Evolutionary conservation across 345 rosid species (phyloP), one percentile per base, ranked within the genome.

Genomic region (Orychophragmus violaceus): DNA sequence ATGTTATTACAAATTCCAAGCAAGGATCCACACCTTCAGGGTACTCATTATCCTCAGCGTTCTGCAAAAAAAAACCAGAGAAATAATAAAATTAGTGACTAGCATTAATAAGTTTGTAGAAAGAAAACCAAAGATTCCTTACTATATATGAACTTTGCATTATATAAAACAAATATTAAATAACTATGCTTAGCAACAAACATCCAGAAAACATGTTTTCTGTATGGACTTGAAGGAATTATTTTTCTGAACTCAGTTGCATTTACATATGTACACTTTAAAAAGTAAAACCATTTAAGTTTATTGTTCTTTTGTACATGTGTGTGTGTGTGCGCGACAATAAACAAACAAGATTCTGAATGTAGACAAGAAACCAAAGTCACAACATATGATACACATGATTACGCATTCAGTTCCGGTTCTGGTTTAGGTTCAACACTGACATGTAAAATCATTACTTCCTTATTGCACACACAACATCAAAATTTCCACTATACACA

Each of bases 21-120:
- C 89, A 82, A 5, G 96, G 96, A 71, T 85, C 83, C 5, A 82
- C 82, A 6, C 73, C 87, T 54, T 74, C 82, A 1, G 53, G 66
- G 19, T 89, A 89, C 70, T 83, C 93, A 18, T 89, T 89, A 42
- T 89, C 96, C 37, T 89, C 93, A 0, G 96, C 91, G 45, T 89
- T 89, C 91, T 89, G 77, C 4, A 7, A 19, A 45, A 45, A 19
- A 8, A 14, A 41, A 76, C 21, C 28, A 56, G 21, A 52, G 48
- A 2, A 44, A 17, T 12, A 46, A 2, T 5, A 48, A 22, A 2
- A 22, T 22, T 10, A 22, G 10, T 2, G 30, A 13, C 30, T 23
- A 50, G 0, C 30, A 50, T 23, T 24, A 50, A 3, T 25, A 46
- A 1, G 22, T 48, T 5, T 48, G 0, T 48, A 22, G 16, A 48